Conservation (phyloP, 805 yeast species). For the Cyberlindnera xylosilytica region DNA sequence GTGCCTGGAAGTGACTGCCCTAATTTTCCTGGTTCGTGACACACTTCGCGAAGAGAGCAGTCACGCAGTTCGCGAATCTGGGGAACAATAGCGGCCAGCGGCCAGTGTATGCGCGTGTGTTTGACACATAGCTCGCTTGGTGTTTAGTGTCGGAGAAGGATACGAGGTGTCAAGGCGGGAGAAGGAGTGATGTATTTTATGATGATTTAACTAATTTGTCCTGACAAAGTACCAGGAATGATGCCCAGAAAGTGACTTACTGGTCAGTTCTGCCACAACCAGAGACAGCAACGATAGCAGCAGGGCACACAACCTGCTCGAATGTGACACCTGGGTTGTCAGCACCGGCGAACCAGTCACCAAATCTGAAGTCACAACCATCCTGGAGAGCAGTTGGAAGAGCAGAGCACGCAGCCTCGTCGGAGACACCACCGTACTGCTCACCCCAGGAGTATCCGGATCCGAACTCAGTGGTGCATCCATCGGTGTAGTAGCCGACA, state of each 20-base stretch:
- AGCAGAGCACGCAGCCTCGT: conserved; percentile 5
- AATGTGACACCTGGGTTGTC: conserved; percentile 17
- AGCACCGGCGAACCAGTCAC: conserved; percentile 14
- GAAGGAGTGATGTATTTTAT: too few relatives aligned
- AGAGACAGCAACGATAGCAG: conserved; percentile 11
- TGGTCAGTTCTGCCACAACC: conserved; percentile 18
- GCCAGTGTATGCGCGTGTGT: too few relatives aligned
- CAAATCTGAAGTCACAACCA: conserved; percentile 18
- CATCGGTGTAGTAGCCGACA: conserved; percentile 10
- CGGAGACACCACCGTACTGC: conserved; percentile 16
- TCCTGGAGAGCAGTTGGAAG: conserved; percentile 9
- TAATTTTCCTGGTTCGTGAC: neutral
- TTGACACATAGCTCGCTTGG: too few relatives aligned
- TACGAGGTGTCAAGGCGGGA: too few relatives aligned
- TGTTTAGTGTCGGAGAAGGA: too few relatives aligned
- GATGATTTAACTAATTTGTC: too few relatives aligned
- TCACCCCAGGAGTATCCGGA: conserved; percentile 13
- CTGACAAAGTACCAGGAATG: too few relatives aligned
- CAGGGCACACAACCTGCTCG: conserved; percentile 17
- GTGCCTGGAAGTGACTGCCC: neutral
- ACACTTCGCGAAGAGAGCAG: neutral
- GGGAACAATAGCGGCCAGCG: too few relatives aligned
- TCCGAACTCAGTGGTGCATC: conserved; percentile 15
- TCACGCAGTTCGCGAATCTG: neutral
- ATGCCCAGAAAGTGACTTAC: neutral